Conservation (phyloP, 176 grass and related monocot species). For the Bromus sterilis region DNA sequence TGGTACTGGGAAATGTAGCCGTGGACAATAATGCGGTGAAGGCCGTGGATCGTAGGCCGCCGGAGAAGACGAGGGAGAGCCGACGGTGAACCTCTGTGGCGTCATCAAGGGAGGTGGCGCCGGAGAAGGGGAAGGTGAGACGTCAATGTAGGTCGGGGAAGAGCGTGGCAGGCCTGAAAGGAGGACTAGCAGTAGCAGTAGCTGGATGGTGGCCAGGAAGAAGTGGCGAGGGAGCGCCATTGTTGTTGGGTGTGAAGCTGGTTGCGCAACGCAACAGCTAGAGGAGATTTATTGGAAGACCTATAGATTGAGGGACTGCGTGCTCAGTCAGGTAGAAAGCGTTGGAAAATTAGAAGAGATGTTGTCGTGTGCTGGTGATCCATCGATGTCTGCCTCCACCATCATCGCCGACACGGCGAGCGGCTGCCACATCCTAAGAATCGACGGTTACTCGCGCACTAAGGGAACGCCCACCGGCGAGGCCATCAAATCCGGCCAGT, state of each 20-base stretch:
- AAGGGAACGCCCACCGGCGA: too few relatives aligned
- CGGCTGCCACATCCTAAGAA: too few relatives aligned
- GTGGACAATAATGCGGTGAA: too few relatives aligned
- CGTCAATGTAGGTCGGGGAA: background rate
- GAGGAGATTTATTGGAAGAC: background rate
- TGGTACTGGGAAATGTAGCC: background rate
- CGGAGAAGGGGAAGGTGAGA: background rate
- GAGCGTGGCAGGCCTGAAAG: background rate
- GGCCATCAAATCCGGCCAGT: too few relatives aligned
- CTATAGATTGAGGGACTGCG: too few relatives aligned
- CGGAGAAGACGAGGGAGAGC: background rate
- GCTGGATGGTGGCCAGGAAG: background rate
- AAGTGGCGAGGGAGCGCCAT: background rate
- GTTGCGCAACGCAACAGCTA: background rate
- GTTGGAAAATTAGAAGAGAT: slow-evolving; percentile 3
- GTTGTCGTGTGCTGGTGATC: background rate
- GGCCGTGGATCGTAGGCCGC: background rate
- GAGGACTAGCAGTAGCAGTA: background rate
- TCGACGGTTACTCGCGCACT: too few relatives aligned
- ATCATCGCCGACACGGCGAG: too few relatives aligned
- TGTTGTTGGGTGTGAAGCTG: background rate
- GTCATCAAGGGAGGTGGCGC: background rate
- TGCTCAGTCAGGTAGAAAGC: too few relatives aligned
- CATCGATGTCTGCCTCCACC: too few relatives aligned
- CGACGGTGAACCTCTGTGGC: background rate